Base-by-base conservation (phyloP, 2,329 filamentous ascomycete species). In the Fusarium tjaetaba region DNA sequence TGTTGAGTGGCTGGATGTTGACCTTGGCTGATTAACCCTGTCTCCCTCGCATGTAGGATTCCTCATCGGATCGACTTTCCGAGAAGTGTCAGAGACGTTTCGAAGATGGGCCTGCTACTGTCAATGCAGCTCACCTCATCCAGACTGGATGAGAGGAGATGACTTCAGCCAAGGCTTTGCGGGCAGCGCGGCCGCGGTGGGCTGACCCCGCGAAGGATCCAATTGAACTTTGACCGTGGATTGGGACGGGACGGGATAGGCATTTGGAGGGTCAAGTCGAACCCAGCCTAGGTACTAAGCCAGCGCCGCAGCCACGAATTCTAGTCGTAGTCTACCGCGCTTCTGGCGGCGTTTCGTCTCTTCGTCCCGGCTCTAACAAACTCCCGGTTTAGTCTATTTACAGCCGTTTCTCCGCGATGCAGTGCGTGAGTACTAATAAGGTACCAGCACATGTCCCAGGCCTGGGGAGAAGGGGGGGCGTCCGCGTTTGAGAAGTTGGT, bases 331-430 rank as follows among this genome's bases (percentile, higher is more conserved):
- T 68, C 71, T 73, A 52, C 71, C 63, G 67, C 67, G 71, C 67
- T 73, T 73, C 71, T 74, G 71, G 71, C 71, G 71, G 62, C 64
- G 63, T 66, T 74, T 74, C 68, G 68, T 74, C 71, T 73, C 71
- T 53, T 66, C 56, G 60, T 74, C 60, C 68, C 65, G 71, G 68
- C 43, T 64, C 71, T 72, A 59, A 52, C 49, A 51, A 67, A 34
- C 58, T 63, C 34, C 45, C 41, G 43, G 65, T 43, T 53, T 70
- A 56, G 72, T 73, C 72, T 75, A 74, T 74, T 74, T 75, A 61
- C 61, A 72, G 72, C 32, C 41, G 43, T 49, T 57, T 30, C 61
- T 72, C 68, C 68, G 65, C 53, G 51, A 61, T 63, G 57, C 60
- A 65, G 62, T 45, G 30, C 38, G 34, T n/a, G 34, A 36, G 34